Evolutionary conservation across 2,329 filamentous ascomycete genomes (phyloP).

Genomic region (Cordyceps fumosorosea): DNA sequence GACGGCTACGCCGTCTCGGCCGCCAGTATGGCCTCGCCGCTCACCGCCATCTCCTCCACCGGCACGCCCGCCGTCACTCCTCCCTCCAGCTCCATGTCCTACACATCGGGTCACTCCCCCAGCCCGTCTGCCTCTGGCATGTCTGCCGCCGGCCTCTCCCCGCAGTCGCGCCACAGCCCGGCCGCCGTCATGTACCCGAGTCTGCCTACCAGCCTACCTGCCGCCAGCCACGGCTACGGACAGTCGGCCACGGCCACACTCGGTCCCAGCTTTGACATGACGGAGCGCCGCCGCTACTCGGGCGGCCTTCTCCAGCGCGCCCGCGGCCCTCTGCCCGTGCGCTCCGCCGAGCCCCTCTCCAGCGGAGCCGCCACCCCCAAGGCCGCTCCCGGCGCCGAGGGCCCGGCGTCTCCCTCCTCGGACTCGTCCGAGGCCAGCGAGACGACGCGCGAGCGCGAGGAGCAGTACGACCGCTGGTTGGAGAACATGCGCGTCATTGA

Average conservation of each 20-base stretch:
- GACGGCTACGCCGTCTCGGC: slow-evolving; percentile 37
- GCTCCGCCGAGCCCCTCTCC: slow-evolving; percentile 24
- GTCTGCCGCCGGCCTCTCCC: slow-evolving; percentile 43
- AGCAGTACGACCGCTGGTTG: slow-evolving; percentile 58
- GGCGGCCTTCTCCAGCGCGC: slow-evolving; percentile 61
- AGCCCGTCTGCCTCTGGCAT: slow-evolving; percentile 63
- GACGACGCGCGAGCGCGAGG: slow-evolving; percentile 49
- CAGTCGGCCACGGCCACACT: slow-evolving; percentile 66
- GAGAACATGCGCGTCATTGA: slow-evolving; percentile 62
- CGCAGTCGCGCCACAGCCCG: slow-evolving; percentile 54
- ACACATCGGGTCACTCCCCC: slow-evolving; percentile 71
- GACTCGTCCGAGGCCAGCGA: slow-evolving; percentile 45
- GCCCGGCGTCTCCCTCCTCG: slow-evolving; percentile 35
- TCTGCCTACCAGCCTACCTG: slow-evolving; percentile 47
- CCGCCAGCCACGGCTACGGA: slow-evolving; percentile 63
- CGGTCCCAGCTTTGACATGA: slow-evolving; percentile 58
- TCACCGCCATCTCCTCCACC: slow-evolving; percentile 51
- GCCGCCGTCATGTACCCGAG: slow-evolving; percentile 66
- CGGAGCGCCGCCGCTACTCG: slow-evolving; percentile 58
- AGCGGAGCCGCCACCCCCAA: slow-evolving; percentile 39
- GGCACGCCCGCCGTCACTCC: slow-evolving; percentile 74
- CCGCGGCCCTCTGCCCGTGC: slow-evolving; percentile 33
- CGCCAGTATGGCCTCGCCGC: slow-evolving; percentile 54
- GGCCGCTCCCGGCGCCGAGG: slow-evolving; percentile 28
- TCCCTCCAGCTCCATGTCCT: slow-evolving; percentile 67